A percentile compares a stretch with the other conserved stretches of the same genome.
These are phyloP conservation scores for Nothopassalora personata DNA, from an alignment of 2,329 filamentous ascomycete species.

Conservation along the genomic window DNA sequence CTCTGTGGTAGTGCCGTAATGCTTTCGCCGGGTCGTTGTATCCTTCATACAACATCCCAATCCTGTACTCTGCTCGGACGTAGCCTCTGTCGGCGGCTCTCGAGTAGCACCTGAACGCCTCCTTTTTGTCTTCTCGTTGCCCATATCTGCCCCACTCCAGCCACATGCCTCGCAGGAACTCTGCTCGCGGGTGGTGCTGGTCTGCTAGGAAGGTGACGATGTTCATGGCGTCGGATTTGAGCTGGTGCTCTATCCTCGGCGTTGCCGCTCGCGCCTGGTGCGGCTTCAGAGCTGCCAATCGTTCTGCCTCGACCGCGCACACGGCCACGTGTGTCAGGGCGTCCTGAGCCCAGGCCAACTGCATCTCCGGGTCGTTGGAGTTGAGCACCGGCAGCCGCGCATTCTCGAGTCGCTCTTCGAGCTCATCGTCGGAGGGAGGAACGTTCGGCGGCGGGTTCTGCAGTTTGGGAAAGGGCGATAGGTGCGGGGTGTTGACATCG, in stretches of 20 bases:
- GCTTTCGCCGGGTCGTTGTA: constrained; percentile 90
- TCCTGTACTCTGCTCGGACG: constrained; percentile 85
- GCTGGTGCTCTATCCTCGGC: constrained; percentile 80
- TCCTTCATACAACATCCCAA: constrained; percentile 97
- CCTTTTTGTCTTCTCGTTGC: constrained; percentile 83
- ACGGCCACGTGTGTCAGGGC: constrained; percentile 84
- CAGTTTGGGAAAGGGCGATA: constrained; percentile 87
- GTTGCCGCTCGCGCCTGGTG: constrained; percentile 60
- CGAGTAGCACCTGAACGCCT: constrained; percentile 83
- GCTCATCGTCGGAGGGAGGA: constrained; percentile 88
- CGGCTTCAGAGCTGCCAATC: constrained; percentile 51
- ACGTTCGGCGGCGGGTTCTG: constrained; percentile 75
- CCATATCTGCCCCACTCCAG: constrained; percentile 97
- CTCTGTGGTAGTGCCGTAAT: constrained; percentile 80
- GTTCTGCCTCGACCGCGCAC: constrained; percentile 67
- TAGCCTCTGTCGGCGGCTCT: constrained; percentile 82
- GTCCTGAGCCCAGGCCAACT: constrained; percentile 94
- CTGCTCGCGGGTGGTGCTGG: constrained; percentile 86
- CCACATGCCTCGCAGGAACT: constrained; percentile 95
- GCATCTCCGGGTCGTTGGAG: constrained; percentile 92
- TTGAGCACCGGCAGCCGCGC: constrained; percentile 78
- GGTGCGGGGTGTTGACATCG: constrained; percentile 59
- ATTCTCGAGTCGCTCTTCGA: constrained; percentile 82
- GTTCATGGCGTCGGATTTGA: constrained; percentile 82
- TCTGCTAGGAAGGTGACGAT: constrained; percentile 86